Conservation (phyloP, 805 yeast genomes). For the Komagataella pseudopastoris region DNA sequence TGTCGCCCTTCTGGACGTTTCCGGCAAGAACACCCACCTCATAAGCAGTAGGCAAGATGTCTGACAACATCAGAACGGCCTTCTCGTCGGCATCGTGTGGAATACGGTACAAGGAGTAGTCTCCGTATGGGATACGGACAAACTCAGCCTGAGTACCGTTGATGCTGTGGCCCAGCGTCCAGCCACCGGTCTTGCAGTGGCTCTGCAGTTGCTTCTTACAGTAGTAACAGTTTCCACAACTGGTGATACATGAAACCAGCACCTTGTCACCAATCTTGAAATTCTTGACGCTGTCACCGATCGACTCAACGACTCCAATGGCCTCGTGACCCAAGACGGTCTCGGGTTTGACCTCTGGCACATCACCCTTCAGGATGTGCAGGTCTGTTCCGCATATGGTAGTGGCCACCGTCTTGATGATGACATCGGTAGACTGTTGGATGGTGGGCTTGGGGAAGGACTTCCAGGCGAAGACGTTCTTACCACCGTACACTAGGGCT, state of each 20-base stretch:
- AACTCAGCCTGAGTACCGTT: constrained; percentile 60
- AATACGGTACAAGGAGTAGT: constrained; percentile 21
- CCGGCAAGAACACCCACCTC: constrained; percentile 53
- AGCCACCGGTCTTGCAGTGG: constrained; percentile 43
- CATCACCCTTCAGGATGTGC: constrained; percentile 49
- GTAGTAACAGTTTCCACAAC: constrained; percentile 47
- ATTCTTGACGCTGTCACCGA: constrained; percentile 33
- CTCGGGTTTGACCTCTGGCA: constrained; percentile 34
- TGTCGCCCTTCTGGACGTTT: constrained; percentile 36
- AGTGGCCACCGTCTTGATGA: constrained; percentile 40
- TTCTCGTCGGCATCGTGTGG: constrained; percentile 23
- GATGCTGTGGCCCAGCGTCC: constrained; percentile 42
- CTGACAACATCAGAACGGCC: constrained; percentile 45
- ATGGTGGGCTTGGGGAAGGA: constrained; percentile 28
- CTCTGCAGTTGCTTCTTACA: constrained; percentile 42
- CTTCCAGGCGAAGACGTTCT: constrained; percentile 24
- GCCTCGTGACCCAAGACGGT: constrained; percentile 52
- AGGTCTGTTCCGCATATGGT: constrained; percentile 58
- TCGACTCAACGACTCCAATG: constrained; percentile 34
- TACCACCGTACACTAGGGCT: constrained; percentile 32
- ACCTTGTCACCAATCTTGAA: constrained; percentile 46
- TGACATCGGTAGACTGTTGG: constrained; percentile 35
- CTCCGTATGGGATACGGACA: constrained; percentile 39
- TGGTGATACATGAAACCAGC: constrained; percentile 52
- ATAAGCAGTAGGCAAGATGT: constrained; percentile 55